A percentile compares a stretch with the other conserved stretches of the same genome.
Evolutionary conservation across 73 alveolate species (phyloP).

Genomic region (Blepharisma japonicum): DNA sequence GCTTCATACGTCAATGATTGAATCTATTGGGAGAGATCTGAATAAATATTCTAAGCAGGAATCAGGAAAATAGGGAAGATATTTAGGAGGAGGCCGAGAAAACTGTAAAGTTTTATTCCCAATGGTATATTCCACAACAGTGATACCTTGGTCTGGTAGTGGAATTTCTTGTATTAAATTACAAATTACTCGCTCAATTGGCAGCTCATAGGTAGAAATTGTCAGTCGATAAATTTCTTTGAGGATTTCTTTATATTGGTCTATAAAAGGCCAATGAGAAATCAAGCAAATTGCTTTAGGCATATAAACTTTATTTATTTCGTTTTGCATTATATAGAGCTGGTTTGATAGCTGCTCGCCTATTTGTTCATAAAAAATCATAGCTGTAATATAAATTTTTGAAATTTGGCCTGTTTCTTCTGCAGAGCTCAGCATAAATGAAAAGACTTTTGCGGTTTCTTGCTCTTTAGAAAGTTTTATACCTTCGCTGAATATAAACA

Average conservation of each 20-base stretch:
- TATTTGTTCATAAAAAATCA: too few relatives aligned
- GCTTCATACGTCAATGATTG: conserved; percentile 37
- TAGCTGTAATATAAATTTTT: too few relatives aligned
- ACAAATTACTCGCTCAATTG: conserved; percentile 54
- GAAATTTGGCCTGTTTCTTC: too few relatives aligned
- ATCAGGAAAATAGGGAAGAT: conserved; percentile 47
- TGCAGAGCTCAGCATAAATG: too few relatives aligned
- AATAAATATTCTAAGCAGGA: conserved; percentile 40
- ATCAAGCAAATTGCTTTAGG: conserved; percentile 54
- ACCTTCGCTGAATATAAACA: too few relatives aligned
- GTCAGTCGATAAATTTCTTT: conserved; percentile 48
- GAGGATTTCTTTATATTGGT: conserved; percentile 47
- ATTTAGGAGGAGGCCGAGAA: conserved; percentile 48
- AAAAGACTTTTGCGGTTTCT: too few relatives aligned
- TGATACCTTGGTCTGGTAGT: conserved; percentile 58
- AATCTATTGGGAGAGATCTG: conserved; percentile 43
- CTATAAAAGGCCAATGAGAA: conserved; percentile 57
- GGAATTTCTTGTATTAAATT: conserved; percentile 63
- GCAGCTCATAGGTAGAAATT: conserved; percentile 46
- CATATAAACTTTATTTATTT: conserved; percentile 26
- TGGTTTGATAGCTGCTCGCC: neutral
- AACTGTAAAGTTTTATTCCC: conserved; percentile 49
- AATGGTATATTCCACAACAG: conserved; percentile 46
- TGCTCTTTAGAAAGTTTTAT: too few relatives aligned
- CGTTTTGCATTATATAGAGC: neutral